These are phyloP conservation scores for Erigeron canadensis DNA, from an alignment of 129 eudicot genomes.

Conservation along the genomic window DNA sequence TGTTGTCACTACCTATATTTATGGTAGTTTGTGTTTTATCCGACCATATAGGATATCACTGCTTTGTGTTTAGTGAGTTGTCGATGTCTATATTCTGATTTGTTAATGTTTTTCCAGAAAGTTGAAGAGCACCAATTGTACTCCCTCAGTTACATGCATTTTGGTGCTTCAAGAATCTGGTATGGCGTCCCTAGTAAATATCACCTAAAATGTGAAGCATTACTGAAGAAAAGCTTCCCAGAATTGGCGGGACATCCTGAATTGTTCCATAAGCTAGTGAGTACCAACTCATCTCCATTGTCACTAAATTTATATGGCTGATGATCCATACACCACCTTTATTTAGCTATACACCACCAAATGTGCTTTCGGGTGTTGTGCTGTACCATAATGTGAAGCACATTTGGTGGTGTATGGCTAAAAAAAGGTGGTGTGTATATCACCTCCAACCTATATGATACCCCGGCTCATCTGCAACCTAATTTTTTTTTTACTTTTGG, in stretches of 20 bases:
- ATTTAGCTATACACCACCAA: too few species aligned
- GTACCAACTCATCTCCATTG: constrained; percentile 27
- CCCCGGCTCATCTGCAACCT: not conserved
- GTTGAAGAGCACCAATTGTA: constrained; percentile 76
- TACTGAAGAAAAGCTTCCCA: constrained; percentile 56
- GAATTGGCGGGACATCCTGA: constrained; percentile 52
- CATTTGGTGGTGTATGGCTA: too few species aligned
- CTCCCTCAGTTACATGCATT: constrained; percentile 58
- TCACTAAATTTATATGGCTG: not conserved
- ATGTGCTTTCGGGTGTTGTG: too few species aligned
- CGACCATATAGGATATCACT: not conserved
- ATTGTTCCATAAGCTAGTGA: constrained; percentile 60
- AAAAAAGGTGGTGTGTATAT: too few species aligned
- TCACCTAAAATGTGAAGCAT: constrained; percentile 52
- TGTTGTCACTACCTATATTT: not conserved
- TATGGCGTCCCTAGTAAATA: constrained; percentile 67
- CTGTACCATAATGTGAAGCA: too few species aligned
- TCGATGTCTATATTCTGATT: constrained; percentile 20
- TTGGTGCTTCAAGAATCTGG: constrained; percentile 73
- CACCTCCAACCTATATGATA: too few species aligned
- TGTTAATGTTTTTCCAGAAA: constrained; percentile 37
- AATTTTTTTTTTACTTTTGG: not conserved
- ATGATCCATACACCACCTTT: too few species aligned
- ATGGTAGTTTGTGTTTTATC: constrained; percentile 2
- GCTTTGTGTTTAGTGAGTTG: not conserved